phyloP scores from a whole-genome alignment of 108 stramenopile species.

The Pseudonitzschia multiseries region DNA sequence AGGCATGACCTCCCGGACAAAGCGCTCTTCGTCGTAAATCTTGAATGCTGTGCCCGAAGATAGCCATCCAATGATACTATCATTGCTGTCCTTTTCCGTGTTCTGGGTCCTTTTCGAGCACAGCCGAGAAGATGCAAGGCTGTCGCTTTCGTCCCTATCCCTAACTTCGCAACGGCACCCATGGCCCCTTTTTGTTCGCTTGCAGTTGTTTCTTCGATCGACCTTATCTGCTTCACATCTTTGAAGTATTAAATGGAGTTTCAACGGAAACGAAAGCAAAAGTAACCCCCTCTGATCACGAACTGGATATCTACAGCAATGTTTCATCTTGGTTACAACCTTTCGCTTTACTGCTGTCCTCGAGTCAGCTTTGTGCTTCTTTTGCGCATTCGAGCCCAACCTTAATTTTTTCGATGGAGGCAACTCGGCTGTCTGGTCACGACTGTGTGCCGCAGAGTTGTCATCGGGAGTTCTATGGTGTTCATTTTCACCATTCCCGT shows the following conservation, averaged over 20 bases:
- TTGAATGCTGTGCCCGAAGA: not conserved
- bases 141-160: not conserved
- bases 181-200: not conserved
- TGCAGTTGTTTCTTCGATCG: not conserved
- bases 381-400: too few relatives aligned
- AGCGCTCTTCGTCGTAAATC: not conserved
- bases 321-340: not conserved
- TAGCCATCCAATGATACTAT: not conserved
- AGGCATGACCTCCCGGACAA: not conserved
- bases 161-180: not conserved
- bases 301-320: not conserved
- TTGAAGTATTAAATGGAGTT: conserved; percentile 5
- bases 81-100: not conserved
- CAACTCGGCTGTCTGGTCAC: too few relatives aligned
- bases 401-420: too few relatives aligned
- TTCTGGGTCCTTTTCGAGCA: too few relatives aligned
- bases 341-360: not conserved
- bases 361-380: too few relatives aligned
- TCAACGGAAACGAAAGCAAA: not conserved
- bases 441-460: too few relatives aligned
- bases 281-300: not conserved
- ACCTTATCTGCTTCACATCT: not conserved
- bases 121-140: too few relatives aligned
- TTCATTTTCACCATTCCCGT: too few relatives aligned
- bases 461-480: too few relatives aligned